Evolutionary conservation across 352 stramenopile genomes (phyloP).

Genomic region (Pythium graminicola): DNA sequence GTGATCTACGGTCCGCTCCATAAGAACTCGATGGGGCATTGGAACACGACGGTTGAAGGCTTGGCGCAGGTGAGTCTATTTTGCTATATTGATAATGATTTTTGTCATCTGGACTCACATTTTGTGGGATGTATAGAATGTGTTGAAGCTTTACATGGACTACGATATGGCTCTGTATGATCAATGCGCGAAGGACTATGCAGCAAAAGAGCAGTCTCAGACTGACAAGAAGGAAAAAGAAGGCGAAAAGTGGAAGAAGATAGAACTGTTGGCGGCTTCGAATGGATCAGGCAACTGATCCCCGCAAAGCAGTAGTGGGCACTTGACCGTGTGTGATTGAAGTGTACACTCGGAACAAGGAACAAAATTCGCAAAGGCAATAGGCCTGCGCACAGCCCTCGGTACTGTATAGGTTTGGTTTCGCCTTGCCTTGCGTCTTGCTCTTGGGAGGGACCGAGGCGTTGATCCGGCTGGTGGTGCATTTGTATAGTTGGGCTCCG

Average conservation of each 20-base stretch:
- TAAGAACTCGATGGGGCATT: conserved; percentile 90
- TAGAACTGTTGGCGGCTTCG: conserved; percentile 85
- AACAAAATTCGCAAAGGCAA: conserved; percentile 19
- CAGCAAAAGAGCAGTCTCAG: conserved; percentile 60
- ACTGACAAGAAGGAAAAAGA: conserved; percentile 74
- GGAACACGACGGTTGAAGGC: conserved; percentile 94
- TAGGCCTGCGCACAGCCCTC: conserved; percentile 20
- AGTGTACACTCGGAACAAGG: conserved; percentile 1
- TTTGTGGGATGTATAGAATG: conserved; percentile 31
- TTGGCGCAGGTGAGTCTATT: conserved; percentile 53
- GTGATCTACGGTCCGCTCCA: conserved; percentile 91
- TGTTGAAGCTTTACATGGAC: conserved; percentile 73
- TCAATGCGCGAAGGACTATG: conserved; percentile 84
- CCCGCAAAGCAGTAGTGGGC: conserved; percentile 7
- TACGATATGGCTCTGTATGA: conserved; percentile 94
- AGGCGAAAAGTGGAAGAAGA: conserved; percentile 89
- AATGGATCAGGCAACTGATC: conserved; percentile 42
- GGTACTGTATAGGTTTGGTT: conserved; percentile 23
- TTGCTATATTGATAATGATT: neutral
- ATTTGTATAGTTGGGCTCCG: conserved; percentile 31
- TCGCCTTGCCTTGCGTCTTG: neutral
- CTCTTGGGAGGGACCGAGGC: neutral
- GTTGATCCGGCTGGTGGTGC: conserved; percentile 19
- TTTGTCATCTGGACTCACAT: neutral
- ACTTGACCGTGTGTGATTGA: conserved; percentile 9